phyloP scores from a whole-genome alignment of 2,329 filamentous ascomycete species.

The Sarocladium kiliense region DNA sequence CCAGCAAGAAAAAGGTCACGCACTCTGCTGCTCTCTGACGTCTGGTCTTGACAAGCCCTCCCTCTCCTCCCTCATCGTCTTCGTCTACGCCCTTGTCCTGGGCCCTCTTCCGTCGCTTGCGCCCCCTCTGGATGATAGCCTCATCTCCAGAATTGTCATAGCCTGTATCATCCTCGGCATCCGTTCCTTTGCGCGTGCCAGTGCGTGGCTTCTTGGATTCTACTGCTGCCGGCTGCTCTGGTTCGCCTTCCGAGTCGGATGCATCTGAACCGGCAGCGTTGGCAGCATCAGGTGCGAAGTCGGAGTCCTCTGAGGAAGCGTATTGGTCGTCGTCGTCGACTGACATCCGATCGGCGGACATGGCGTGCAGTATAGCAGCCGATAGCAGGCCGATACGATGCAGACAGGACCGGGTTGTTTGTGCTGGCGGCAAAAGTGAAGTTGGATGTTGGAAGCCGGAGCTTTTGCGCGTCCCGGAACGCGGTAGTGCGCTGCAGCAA shows the following conservation, averaged over 20 bases:
- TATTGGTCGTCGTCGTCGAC: slow-evolving; percentile 55
- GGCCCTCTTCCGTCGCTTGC: slow-evolving; percentile 43
- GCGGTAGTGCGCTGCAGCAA: not conserved
- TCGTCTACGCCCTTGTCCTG: slow-evolving; percentile 20
- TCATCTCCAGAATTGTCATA: slow-evolving; percentile 71
- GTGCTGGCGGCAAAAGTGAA: slow-evolving; percentile 4
- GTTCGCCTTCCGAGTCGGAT: slow-evolving; percentile 43
- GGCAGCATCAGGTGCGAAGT: slow-evolving; percentile 60
- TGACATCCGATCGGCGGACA: slow-evolving; percentile 15
- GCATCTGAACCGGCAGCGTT: slow-evolving; percentile 41
- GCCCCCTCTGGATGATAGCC: slow-evolving; percentile 58
- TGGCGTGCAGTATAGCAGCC: not conserved
- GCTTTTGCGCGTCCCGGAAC: not conserved
- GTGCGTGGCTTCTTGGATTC: slow-evolving; percentile 13
- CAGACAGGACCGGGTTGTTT: not conserved
- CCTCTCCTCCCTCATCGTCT: slow-evolving; percentile 51
- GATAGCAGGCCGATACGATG: not conserved
- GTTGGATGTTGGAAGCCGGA: not conserved
- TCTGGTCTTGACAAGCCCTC: slow-evolving; percentile 66
- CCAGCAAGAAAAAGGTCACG: slow-evolving; percentile 16
- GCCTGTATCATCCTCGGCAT: slow-evolving; percentile 36
- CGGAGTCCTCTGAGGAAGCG: slow-evolving; percentile 66
- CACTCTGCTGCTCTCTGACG: slow-evolving; percentile 63
- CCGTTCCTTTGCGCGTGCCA: slow-evolving; percentile 12
- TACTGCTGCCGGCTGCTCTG: slow-evolving; percentile 19